Evolutionary conservation across 2,329 filamentous ascomycete species (phyloP).

Genomic region (Orbilia ellipsospora): DNA sequence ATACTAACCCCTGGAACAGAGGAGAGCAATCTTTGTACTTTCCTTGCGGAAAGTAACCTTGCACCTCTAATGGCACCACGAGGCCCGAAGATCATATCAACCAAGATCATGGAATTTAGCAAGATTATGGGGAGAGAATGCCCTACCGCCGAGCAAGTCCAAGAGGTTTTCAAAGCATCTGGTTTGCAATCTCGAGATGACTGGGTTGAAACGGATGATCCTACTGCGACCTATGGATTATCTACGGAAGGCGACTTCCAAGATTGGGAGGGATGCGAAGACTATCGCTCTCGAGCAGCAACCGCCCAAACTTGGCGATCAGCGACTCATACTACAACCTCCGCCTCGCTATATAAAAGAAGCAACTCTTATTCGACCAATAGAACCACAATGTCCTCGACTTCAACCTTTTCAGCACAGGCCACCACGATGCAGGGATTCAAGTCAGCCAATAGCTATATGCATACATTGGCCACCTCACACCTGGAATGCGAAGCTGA

Average conservation of each 20-base stretch:
- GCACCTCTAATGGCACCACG: constrained; percentile 62
- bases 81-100: constrained; percentile 59
- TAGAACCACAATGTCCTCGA: constrained; percentile 34
- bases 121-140: constrained; percentile 57
- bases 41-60: constrained; percentile 56
- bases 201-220: constrained; percentile 41
- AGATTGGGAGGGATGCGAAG: constrained; percentile 25
- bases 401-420: constrained; percentile 22
- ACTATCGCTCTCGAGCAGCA: constrained; percentile 13
- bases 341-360: constrained; percentile 36
- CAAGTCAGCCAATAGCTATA: constrained; percentile 57
- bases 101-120: constrained; percentile 57
- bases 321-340: constrained; percentile 9
- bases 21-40: constrained; percentile 57
- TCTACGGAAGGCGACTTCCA: constrained; percentile 18
- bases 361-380: constrained; percentile 45
- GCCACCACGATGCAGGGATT: constrained; percentile 57
- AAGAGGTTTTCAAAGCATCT: constrained; percentile 50
- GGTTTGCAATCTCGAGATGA: constrained; percentile 45
- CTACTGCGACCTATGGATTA: constrained; percentile 9
- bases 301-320: constrained; percentile 13
- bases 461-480: constrained; percentile 60
- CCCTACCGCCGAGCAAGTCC: constrained; percentile 54
- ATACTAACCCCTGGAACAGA: constrained; percentile 58
- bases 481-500: constrained; percentile 58